Conservation (phyloP, 495 filamentous ascomycete species). For the Aspergillus asperescens region DNA sequence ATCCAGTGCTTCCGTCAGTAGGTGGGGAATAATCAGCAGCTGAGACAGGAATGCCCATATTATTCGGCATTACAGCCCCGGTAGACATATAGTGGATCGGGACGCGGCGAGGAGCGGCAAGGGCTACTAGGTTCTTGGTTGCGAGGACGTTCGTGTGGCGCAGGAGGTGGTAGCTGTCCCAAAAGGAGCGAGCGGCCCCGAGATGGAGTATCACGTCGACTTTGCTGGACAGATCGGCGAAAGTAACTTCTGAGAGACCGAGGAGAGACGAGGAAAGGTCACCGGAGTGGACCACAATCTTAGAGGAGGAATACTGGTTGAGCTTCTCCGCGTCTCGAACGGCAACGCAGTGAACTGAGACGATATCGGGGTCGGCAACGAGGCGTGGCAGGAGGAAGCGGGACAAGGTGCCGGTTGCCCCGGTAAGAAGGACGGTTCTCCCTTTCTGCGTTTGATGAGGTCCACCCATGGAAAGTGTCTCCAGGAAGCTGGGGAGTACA, state of each 20-base stretch:
- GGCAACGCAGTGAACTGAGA: conserved; percentile 30
- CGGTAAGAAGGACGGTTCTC: conserved; percentile 26
- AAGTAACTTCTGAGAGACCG: background rate
- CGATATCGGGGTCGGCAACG: conserved; percentile 17
- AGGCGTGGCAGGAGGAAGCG: conserved; percentile 24
- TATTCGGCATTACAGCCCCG: conserved; percentile 20
- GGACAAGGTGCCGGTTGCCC: conserved; percentile 35
- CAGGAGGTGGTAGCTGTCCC: conserved; percentile 4
- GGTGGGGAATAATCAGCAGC: background rate
- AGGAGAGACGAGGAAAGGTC: background rate
- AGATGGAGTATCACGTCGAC: conserved; percentile 11
- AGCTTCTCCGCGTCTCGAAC: conserved; percentile 10
- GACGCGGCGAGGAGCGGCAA: conserved; percentile 28
- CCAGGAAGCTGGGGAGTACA: too few species aligned
- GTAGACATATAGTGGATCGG: conserved; percentile 49
- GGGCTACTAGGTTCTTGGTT: conserved; percentile 23
- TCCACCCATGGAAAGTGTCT: background rate
- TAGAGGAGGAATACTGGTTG: background rate
- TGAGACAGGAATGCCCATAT: background rate
- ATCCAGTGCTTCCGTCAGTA: conserved; percentile 36
- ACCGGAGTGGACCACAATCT: background rate
- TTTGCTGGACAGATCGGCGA: background rate
- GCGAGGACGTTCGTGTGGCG: conserved; percentile 2
- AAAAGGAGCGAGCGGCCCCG: conserved; percentile 2
- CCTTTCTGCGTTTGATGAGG: background rate